These are phyloP conservation scores for Paramecium pentaurelia DNA, from an alignment of 73 alveolate species.

Conservation along the genomic window DNA sequence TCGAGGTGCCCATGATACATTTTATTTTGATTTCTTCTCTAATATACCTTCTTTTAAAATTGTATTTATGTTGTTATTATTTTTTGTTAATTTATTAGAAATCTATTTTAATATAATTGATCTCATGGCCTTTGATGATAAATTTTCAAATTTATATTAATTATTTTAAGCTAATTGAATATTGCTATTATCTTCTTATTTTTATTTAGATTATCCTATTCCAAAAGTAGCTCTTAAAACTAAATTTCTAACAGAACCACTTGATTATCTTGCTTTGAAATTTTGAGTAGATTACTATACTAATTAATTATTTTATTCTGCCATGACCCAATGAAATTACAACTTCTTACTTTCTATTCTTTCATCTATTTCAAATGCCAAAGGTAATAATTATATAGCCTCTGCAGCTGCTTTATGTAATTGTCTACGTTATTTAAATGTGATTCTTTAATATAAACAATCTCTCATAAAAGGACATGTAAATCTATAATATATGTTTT, in stretches of 20 bases:
- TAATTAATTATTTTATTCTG: conserved; percentile 21
- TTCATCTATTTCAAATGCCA: conserved; percentile 42
- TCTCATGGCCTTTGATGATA: conserved; percentile 55
- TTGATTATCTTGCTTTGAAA: background rate
- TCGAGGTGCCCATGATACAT: conserved; percentile 21
- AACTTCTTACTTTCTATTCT: conserved; percentile 35
- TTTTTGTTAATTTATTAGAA: background rate
- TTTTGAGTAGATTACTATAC: background rate
- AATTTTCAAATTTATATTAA: background rate
- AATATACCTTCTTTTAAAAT: conserved; percentile 48
- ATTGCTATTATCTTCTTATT: background rate
- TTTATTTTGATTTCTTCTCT: conserved; percentile 47
- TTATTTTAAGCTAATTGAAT: background rate
- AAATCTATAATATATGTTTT: conserved; percentile 52
- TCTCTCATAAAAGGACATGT: conserved; percentile 52
- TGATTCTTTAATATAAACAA: conserved; percentile 37
- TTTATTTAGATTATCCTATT: background rate
- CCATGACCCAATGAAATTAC: conserved; percentile 57
- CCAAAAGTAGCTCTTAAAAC: background rate
- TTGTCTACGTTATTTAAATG: conserved; percentile 40
- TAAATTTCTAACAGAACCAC: background rate
- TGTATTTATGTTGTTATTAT: conserved; percentile 15
- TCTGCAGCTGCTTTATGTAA: conserved; percentile 55
- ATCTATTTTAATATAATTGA: conserved; percentile 53
- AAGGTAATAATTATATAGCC: conserved; percentile 29